Percentiles rank a stretch among this genome's conserved stretches.
Conservation (phyloP, 495 filamentous ascomycete genomes). For the Hypoxylon intermedium region DNA sequence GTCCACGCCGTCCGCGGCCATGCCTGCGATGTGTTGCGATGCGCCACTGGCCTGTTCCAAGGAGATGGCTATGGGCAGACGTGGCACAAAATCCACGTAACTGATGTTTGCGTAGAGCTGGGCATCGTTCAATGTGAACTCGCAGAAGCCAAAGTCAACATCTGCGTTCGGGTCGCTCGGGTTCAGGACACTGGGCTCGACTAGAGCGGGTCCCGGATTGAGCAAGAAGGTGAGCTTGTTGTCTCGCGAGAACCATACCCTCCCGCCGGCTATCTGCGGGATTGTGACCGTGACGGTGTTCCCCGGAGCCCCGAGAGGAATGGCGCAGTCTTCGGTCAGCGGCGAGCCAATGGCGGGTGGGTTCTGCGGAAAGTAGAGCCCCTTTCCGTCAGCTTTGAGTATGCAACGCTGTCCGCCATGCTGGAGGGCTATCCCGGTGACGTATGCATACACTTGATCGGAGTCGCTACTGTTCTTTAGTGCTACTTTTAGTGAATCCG, state of each 20-base stretch:
- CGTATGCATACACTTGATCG: slow-evolving; percentile 47
- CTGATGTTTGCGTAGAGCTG: slow-evolving; percentile 82
- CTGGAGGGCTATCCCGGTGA: slow-evolving; percentile 55
- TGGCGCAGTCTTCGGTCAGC: slow-evolving; percentile 67
- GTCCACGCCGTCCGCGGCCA: slow-evolving; percentile 65
- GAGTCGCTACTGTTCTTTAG: slow-evolving; percentile 48
- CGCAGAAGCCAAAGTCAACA: slow-evolving; percentile 72
- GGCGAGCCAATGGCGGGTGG: slow-evolving; percentile 52
- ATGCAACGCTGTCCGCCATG: slow-evolving; percentile 45
- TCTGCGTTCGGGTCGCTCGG: slow-evolving; percentile 70
- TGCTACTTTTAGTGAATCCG: slow-evolving; percentile 48
- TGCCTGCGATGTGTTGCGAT: slow-evolving; percentile 67
- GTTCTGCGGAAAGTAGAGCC: slow-evolving; percentile 48
- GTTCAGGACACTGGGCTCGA: slow-evolving; percentile 78
- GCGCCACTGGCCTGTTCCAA: slow-evolving; percentile 59
- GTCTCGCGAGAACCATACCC: slow-evolving; percentile 74
- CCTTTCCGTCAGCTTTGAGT: slow-evolving; percentile 42
- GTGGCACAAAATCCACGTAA: slow-evolving; percentile 76
- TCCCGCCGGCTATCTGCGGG: slow-evolving; percentile 71
- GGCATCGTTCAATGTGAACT: slow-evolving; percentile 73
- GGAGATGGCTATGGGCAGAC: slow-evolving; percentile 70
- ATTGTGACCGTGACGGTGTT: slow-evolving; percentile 66
- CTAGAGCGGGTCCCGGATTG: slow-evolving; percentile 74
- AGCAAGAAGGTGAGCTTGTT: slow-evolving; percentile 69
- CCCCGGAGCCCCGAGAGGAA: slow-evolving; percentile 68